Conservation (phyloP, 805 yeast species). For the Isabelozyma pseudorhagii region DNA sequence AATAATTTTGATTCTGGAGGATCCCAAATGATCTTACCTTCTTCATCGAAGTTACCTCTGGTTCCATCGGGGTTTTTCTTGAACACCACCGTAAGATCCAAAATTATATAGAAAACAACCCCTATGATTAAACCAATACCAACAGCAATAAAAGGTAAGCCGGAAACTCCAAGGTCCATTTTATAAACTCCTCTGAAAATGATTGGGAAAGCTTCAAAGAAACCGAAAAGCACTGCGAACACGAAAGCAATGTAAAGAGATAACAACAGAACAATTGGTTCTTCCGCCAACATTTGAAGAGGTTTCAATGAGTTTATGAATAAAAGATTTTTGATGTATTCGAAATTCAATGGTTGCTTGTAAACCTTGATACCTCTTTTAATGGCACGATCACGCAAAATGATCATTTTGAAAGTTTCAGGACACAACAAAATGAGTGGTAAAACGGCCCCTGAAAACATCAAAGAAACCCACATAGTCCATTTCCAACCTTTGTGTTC, state of each 20-base stretch:
- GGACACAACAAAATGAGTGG: constrained; percentile 49
- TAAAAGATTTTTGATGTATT: constrained; percentile 44
- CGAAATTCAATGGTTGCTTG: constrained; percentile 26
- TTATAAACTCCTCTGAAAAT: constrained; percentile 63
- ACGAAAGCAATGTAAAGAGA: constrained; percentile 71
- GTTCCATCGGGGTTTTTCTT: constrained; percentile 63
- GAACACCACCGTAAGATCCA: constrained; percentile 50
- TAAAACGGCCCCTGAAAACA: constrained; percentile 60
- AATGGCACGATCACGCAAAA: constrained; percentile 57
- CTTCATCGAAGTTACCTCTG: constrained; percentile 49
- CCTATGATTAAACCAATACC: constrained; percentile 66
- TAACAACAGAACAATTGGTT: constrained; percentile 71
- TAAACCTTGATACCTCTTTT: constrained; percentile 54
- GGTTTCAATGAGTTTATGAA: constrained; percentile 59
- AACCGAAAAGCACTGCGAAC: constrained; percentile 75
- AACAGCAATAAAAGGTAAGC: constrained; percentile 68
- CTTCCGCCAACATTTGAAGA: constrained; percentile 62
- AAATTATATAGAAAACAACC: constrained; percentile 44
- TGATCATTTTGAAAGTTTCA: constrained; percentile 76
- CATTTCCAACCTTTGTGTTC: constrained; percentile 66
- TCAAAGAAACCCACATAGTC: constrained; percentile 63
- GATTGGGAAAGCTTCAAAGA: constrained; percentile 76
- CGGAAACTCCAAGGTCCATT: constrained; percentile 61
- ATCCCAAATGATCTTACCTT: constrained; percentile 53
- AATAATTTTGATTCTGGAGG: constrained; percentile 61